A percentile compares a stretch with the other conserved stretches of the same genome.
Evolutionary conservation across 2,329 filamentous ascomycete species (phyloP).

Genomic region (Ophiostoma angusticollis): DNA sequence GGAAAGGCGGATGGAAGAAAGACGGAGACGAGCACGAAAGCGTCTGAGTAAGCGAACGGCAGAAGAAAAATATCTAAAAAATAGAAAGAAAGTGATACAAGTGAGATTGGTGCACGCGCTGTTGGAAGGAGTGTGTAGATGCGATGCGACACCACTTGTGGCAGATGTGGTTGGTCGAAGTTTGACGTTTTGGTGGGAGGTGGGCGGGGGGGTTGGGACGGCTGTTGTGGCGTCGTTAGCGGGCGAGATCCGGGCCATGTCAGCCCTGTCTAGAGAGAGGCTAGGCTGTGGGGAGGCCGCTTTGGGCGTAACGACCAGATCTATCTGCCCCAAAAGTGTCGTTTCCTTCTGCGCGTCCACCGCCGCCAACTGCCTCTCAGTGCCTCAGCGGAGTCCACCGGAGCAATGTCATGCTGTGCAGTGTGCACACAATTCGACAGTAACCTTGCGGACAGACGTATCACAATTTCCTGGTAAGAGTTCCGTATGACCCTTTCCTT

Average conservation of each 20-base stretch:
- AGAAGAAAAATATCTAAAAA: neutral
- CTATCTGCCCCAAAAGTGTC: neutral
- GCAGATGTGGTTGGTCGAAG: too few species aligned
- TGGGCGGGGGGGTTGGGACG: neutral
- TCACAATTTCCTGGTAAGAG: conserved; percentile 42
- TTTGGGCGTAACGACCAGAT: too few species aligned
- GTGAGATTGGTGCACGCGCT: too few species aligned
- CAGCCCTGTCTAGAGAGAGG: too few species aligned
- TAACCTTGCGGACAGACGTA: conserved; percentile 38
- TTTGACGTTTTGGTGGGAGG: conserved; percentile 2
- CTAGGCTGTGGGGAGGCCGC: neutral
- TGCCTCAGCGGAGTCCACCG: conserved; percentile 29
- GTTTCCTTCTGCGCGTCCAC: neutral
- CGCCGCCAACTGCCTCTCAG: conserved; percentile 17
- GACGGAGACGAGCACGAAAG: too few species aligned
- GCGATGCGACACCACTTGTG: too few species aligned
- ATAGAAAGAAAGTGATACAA: neutral
- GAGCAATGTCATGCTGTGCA: conserved; percentile 32
- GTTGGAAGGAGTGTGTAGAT: too few species aligned
- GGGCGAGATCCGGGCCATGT: too few species aligned
- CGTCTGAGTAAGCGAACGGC: neutral
- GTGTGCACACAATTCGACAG: conserved; percentile 42
- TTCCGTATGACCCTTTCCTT: too few species aligned
- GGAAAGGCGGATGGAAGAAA: neutral
- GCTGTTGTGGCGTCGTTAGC: neutral